These are phyloP conservation scores for Beauveria brongniartii DNA, from an alignment of 2,329 filamentous ascomycete species.

Conservation along the genomic window DNA sequence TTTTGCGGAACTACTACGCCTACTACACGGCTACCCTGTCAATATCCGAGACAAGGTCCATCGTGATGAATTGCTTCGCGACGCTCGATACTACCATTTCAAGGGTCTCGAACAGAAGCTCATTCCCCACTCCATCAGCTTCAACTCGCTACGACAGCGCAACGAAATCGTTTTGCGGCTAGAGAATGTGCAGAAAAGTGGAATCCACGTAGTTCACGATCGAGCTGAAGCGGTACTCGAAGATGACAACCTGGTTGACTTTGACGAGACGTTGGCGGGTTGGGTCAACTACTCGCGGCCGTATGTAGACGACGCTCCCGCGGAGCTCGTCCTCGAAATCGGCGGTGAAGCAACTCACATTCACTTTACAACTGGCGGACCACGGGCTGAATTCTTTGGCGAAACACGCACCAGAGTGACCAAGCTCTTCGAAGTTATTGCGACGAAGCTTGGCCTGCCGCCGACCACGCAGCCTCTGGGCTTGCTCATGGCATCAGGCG, in stretches of 20 bases:
- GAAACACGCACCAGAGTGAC: constrained; percentile 62
- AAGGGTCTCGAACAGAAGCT: constrained; percentile 84
- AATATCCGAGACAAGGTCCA: constrained; percentile 69
- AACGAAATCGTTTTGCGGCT: constrained; percentile 73
- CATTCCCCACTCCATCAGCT: constrained; percentile 67
- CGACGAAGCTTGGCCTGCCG: constrained; percentile 67
- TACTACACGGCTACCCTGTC: constrained; percentile 77
- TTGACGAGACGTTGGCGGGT: constrained; percentile 25
- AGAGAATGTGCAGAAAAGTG: constrained; percentile 83
- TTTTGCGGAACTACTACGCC: constrained; percentile 73
- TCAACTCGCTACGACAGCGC: constrained; percentile 59
- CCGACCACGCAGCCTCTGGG: constrained; percentile 52
- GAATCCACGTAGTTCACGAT: constrained; percentile 58
- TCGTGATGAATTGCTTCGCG: constrained; percentile 66
- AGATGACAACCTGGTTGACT: not conserved
- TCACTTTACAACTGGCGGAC: constrained; percentile 31
- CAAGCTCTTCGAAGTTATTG: constrained; percentile 71
- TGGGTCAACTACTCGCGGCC: constrained; percentile 78
- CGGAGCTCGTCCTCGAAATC: constrained; percentile 75
- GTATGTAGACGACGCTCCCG: constrained; percentile 66
- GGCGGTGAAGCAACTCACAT: constrained; percentile 56
- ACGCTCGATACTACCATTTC: constrained; percentile 89
- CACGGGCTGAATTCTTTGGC: constrained; percentile 64
- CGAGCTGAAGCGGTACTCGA: constrained; percentile 10
- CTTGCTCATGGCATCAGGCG: constrained; percentile 58